Evolutionary conservation across 202 grass and related monocot species (phyloP), one percentile per base, ranked within the genome.

Genomic region (Panicum hallii): DNA sequence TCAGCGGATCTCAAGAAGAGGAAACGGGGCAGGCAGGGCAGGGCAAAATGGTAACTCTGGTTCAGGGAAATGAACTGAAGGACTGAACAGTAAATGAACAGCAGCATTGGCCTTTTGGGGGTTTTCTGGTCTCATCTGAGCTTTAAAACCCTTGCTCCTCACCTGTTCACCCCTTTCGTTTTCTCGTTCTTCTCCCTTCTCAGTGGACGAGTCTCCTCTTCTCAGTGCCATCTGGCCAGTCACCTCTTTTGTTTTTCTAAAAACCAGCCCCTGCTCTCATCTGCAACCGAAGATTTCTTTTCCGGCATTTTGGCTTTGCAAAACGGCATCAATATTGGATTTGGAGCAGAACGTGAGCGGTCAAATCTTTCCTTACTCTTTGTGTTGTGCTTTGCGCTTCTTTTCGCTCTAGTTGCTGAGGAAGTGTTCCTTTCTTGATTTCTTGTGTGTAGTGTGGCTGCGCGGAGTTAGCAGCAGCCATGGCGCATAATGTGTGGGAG

Each of bases 401-500:
- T 41, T 58, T 75, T 75, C 28, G 62, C 34, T 49, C 50, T 80
- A 80, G 46, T 52, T 20, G 69, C 38, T 75, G 76, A 89, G 58
- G 60, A 13, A 50, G 32, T 54, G 47, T 79, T 72, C 55, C 63
- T 43, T 62, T 82, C 63, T 54, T 87, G n/a, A 76, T 23, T 8
- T 76, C 52, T 53, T 52, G 46, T 22, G n/a, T 83, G 53, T 11
- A 89, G 88, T 63, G 84, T 75, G 84, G 63, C 75, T 38, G 38
- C 76, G 63, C 56, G 68, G 34, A 55, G 80, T 6, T 60, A 12
- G 84, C 60, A 22, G 26, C 74, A 16, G 60, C 80, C 75, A 90
- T 90, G 89, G 63, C 84, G 40, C 76, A 84, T 23, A 55, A 70
- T 81, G 72, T 62, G 2, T 90, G 89, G 89, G 81, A 90, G 72